These are phyloP conservation scores for Russula compacta DNA, from an alignment of 768 basidiomycete genomes.

Conservation along the genomic window DNA sequence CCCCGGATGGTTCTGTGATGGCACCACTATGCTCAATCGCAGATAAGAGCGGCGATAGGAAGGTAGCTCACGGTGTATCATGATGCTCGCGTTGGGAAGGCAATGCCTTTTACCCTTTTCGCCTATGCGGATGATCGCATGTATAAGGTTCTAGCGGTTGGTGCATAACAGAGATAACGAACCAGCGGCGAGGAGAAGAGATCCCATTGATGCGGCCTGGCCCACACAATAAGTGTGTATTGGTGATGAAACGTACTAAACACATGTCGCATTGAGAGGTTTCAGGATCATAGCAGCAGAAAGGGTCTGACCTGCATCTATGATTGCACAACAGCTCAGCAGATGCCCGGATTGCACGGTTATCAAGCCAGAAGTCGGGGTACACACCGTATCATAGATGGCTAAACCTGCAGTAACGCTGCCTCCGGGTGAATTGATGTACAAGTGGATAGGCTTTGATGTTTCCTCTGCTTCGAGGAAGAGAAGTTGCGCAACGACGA, in stretches of 20 bases:
- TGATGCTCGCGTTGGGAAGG: conserved; percentile 89
- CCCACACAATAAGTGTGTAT: conserved; percentile 97
- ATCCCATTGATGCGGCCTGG: conserved; percentile 94
- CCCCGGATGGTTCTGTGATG: conserved; percentile 81
- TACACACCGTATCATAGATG: conserved; percentile 89
- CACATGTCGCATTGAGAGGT: not conserved
- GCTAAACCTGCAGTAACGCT: conserved; percentile 93
- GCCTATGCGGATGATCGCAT: conserved; percentile 31
- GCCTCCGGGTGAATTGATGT: conserved; percentile 96
- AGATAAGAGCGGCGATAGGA: conserved; percentile 7
- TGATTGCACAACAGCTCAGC: not conserved
- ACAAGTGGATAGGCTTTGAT: conserved; percentile 88
- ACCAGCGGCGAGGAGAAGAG: conserved; percentile 81
- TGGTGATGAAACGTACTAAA: conserved; percentile 78
- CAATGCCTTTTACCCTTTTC: conserved; percentile 87
- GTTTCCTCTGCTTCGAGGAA: conserved; percentile 96
- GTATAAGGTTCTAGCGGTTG: not conserved
- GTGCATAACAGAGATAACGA: conserved; percentile 13
- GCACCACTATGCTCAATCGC: not conserved
- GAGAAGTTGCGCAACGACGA: conserved; percentile 85
- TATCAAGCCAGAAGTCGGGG: not conserved
- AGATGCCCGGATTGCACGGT: not conserved
- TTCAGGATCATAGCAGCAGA: not conserved
- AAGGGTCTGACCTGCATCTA: conserved; percentile 50
- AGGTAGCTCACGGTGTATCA: conserved; percentile 82